These are phyloP conservation scores for Alternaria arborescens DNA, from an alignment of 2,329 filamentous ascomycete genomes.

Conservation along the genomic window DNA sequence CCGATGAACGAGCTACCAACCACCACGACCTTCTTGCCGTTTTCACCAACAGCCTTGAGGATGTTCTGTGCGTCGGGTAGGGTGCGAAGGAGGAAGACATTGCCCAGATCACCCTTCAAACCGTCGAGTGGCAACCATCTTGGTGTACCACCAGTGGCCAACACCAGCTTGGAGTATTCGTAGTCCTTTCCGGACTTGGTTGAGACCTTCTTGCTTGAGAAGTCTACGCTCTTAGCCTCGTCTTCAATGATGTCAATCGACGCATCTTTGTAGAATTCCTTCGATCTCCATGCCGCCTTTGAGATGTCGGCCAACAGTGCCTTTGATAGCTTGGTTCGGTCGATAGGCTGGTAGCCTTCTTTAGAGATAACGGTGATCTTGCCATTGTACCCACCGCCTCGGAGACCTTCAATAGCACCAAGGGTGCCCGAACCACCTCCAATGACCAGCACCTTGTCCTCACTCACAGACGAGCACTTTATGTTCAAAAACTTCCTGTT, in stretches of 20 bases:
- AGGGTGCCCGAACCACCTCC: constrained; percentile 79
- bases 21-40: constrained; percentile 91
- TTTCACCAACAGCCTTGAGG: constrained; percentile 75
- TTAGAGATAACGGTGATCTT: constrained; percentile 82
- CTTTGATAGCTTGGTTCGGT: constrained; percentile 95
- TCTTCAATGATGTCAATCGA: constrained; percentile 65
- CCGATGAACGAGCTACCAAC: constrained; percentile 96
- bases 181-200: constrained; percentile 77
- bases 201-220: constrained; percentile 74
- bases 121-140: constrained; percentile 80
- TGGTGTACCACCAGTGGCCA: constrained; percentile 86
- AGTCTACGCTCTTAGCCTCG: constrained; percentile 78
- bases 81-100: constrained; percentile 85
- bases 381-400: constrained; percentile 81
- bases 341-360: constrained; percentile 87
- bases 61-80: constrained; percentile 83
- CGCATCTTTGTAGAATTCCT: constrained; percentile 76
- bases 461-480: constrained; percentile 68
- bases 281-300: constrained; percentile 80
- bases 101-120: constrained; percentile 80
- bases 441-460: constrained; percentile 79
- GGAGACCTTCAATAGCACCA: constrained; percentile 81
- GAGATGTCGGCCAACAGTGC: constrained; percentile 81
- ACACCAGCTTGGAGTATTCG: constrained; percentile 85
- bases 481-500: constrained; percentile 77